Base-by-base conservation (phyloP, 2,329 filamentous ascomycete genomes). In the Graphium sp. region DNA sequence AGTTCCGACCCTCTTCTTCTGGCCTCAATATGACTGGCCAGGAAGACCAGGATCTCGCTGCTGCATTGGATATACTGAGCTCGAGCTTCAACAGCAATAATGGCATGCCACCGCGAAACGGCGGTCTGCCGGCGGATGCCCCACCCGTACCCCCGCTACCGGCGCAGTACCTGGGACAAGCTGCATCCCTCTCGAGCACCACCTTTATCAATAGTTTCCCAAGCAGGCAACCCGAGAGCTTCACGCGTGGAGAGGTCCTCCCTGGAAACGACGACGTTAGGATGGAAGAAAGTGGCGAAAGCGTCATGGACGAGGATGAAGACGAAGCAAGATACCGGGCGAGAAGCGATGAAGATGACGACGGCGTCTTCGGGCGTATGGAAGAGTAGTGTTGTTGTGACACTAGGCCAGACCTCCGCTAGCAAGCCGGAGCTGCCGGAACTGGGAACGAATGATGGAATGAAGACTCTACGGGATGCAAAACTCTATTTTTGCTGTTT, bases 341-440 rank as follows among this genome's bases (percentile, higher is more conserved):
- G 28, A 68, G 77, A 36, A 77, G 74, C 49, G 81, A 91, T 41
- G 85, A 93, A 41, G 84, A 92, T 37, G 87, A 95, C 39, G 85
- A 94, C 39, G 85, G 85, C 46, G 79, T 95, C 43, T 98, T 98
- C 59, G 85, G 85, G 32, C 72, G 73, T 40, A 95, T 95, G 87
- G 89, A 98, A 55, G 83, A 92, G 52, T 89, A 62, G 56, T n/a
- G n/a, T n/a, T n/a, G n/a, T n/a, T n/a, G n/a, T n/a, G n/a, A n/a
- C n/a, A n/a, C n/a, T n/a, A n/a, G n/a, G n/a, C n/a, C n/a, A n/a
- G n/a, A n/a, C n/a, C n/a, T n/a, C n/a, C n/a, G n/a, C n/a, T n/a
- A n/a, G n/a, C n/a, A n/a, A n/a, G n/a, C n/a, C n/a, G n/a, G n/a
- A n/a, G n/a, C n/a, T n/a, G n/a, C n/a, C n/a, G n/a, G n/a, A n/a